Evolutionary conservation across 2,329 filamentous ascomycete genomes (phyloP).

Genomic region (Ophiostoma perfectum): DNA sequence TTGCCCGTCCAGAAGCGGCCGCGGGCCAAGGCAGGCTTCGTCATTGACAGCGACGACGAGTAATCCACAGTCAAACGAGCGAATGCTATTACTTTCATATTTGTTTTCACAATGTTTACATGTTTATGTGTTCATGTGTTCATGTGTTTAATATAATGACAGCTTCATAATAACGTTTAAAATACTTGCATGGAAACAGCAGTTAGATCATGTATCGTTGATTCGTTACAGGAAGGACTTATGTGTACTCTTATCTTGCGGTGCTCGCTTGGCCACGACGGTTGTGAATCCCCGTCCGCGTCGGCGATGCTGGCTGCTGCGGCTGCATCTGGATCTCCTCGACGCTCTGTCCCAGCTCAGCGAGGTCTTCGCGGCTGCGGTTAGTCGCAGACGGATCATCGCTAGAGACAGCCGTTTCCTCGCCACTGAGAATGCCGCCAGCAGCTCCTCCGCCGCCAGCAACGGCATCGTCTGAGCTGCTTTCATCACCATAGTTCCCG

Average conservation of each 20-base stretch:
- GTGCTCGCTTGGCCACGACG: slow-evolving; percentile 17
- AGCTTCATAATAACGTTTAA: not conserved
- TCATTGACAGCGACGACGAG: slow-evolving; percentile 57
- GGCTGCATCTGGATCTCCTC: slow-evolving; percentile 18
- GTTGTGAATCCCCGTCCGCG: slow-evolving; percentile 23
- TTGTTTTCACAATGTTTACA: too few relatives aligned
- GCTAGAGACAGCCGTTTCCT: slow-evolving; percentile 10
- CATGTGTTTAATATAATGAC: not conserved
- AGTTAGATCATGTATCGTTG: not conserved
- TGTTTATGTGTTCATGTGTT: not conserved
- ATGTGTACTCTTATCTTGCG: not conserved
- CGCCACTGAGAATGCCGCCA: slow-evolving; percentile 9
- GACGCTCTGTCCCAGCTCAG: slow-evolving; percentile 23
- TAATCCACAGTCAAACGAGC: slow-evolving; percentile 30
- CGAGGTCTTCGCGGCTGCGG: slow-evolving; percentile 21
- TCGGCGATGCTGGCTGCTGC: not conserved
- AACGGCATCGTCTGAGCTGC: slow-evolving; percentile 1
- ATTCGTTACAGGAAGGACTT: not conserved
- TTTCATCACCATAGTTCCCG: slow-evolving; percentile 35
- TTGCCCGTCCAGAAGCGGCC: slow-evolving; percentile 39
- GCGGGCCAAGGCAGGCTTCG: slow-evolving; percentile 48
- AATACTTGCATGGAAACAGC: not conserved
- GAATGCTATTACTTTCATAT: too few relatives aligned
- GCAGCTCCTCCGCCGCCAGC: not conserved
- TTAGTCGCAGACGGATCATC: slow-evolving; percentile 10